These are phyloP conservation scores for Geosmithia morbida DNA, from an alignment of 2,329 filamentous ascomycete genomes.

Conservation along the genomic window DNA sequence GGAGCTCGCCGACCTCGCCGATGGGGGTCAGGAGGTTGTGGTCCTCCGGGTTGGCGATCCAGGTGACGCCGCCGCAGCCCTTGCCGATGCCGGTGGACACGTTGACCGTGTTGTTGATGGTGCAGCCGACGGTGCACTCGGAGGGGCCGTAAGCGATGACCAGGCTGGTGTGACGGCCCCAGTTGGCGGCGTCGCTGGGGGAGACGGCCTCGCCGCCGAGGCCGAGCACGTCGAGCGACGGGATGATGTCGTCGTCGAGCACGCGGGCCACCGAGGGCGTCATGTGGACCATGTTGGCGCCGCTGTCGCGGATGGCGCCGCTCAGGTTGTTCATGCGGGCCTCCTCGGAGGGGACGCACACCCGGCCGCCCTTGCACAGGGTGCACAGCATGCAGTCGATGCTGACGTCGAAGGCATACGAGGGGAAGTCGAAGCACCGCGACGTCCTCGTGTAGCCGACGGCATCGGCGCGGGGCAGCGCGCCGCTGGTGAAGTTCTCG, in stretches of 20 bases:
- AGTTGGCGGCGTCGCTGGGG: constrained; percentile 28
- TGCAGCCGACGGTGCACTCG: constrained; percentile 38
- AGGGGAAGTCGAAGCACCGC: constrained; percentile 31
- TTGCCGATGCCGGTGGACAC: constrained; percentile 29
- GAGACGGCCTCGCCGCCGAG: constrained; percentile 39
- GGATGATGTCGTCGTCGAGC: constrained; percentile 28
- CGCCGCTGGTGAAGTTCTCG: constrained; percentile 29
- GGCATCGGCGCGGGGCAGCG: constrained; percentile 23
- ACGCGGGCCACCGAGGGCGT: constrained; percentile 35
- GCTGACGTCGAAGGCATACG: constrained; percentile 40
- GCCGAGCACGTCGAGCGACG: constrained; percentile 29
- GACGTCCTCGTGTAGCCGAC: constrained; percentile 26
- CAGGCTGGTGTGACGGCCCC: constrained; percentile 29
- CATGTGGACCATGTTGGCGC: constrained; percentile 33
- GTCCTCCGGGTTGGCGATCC: constrained; percentile 34
- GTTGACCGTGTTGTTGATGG: constrained; percentile 27
- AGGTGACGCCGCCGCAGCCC: constrained; percentile 30
- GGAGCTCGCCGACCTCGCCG: constrained; percentile 35
- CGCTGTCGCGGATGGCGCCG: constrained; percentile 25
- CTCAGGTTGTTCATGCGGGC: constrained; percentile 35
- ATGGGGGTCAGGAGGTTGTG: constrained; percentile 30
- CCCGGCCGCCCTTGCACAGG: constrained; percentile 30
- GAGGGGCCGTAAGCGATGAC: constrained; percentile 39
- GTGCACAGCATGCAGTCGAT: constrained; percentile 41
- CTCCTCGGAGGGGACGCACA: constrained; percentile 39